A percentile compares a stretch with the other conserved stretches of the same genome.
Evolutionary conservation across 139 green algal species (phyloP).

Genomic region (Tetradesmus obliquus): DNA sequence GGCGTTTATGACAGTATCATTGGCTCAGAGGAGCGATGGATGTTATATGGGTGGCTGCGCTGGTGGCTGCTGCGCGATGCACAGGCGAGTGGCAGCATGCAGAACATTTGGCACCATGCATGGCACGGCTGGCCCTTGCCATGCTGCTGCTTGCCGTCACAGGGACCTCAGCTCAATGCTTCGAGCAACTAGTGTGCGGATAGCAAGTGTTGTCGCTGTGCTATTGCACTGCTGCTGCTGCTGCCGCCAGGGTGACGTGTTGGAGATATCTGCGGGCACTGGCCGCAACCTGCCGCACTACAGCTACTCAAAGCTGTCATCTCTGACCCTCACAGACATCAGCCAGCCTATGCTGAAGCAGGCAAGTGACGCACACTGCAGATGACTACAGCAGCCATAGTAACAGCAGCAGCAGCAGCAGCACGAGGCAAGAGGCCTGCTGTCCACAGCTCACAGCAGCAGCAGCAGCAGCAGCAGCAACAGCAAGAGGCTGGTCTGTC

Average conservation of each 20-base stretch:
- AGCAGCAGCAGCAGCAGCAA: not conserved
- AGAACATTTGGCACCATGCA: not conserved
- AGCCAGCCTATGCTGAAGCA: conserved; percentile 66
- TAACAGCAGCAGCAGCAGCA: not conserved
- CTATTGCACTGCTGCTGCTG: not conserved
- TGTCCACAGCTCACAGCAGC: not conserved
- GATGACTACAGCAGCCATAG: not conserved
- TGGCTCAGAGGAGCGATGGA: conserved; percentile 66
- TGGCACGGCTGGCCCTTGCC: not conserved
- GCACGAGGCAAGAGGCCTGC: too few species aligned
- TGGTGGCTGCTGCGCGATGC: conserved; percentile 61
- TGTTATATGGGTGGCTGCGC: conserved; percentile 70
- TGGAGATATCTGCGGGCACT: conserved; percentile 84
- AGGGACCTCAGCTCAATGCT: conserved; percentile 49
- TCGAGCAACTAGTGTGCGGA: not conserved
- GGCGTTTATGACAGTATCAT: conserved; percentile 65
- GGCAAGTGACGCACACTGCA: not conserved
- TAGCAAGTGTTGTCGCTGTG: not conserved
- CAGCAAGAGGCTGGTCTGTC: too few species aligned
- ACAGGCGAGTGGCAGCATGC: conserved; percentile 41
- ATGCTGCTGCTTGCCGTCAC: conserved; percentile 21
- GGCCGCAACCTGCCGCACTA: conserved; percentile 83
- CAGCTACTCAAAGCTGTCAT: conserved; percentile 37
- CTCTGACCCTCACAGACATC: conserved; percentile 72
- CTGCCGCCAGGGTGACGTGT: conserved; percentile 64